Base-by-base conservation (phyloP, 768 basidiomycete species). In the Serpula lacrymans region DNA sequence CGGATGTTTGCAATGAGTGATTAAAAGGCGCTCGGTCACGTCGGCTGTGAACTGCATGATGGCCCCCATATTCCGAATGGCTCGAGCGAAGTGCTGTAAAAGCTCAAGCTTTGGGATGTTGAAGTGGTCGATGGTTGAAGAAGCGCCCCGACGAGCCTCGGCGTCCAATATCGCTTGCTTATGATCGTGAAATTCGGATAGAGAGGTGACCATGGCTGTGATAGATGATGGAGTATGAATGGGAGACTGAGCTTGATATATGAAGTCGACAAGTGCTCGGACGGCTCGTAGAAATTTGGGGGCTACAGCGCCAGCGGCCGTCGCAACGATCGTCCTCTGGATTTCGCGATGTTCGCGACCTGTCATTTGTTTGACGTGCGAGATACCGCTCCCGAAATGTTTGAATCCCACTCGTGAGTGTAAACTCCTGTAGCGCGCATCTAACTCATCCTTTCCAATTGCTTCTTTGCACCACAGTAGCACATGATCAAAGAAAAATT, bases 71-170 rank as follows among this genome's bases (percentile, higher is more conserved):
- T 28, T 28, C 6, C 37, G 39, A 16, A 67, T 64, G 41, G 48
- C 61, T 4, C 48, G 37, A 3, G 53, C 45, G 8, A 68, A 55
- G 32, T 57, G 61, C 18, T 65, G 63, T 10, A 67, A 38, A 16
- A 64, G 51, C 34, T 68, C 62, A 4, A 71, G 58, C 46, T 73
- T 73, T 4, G 68, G 69, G 30, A 72, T 70, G 17, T 59, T 36
- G 50, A 60, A 71, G 37, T 67, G 47, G 7, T 55, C 26, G 30
- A 64, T 60, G 1, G 10, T 54, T 39, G 18, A n/a, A n/a, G n/a
- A n/a, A n/a, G n/a, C 29, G 22, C 61, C 60, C 9, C 29, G 17
- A 11, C 59, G 47, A 22, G 52, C 62, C 3, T 57, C 53, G 1
- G 59, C 57, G 10, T 45, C 47, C 10, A 64, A 46, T 22, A 71